Evolutionary conservation across 495 filamentous ascomycete genomes (phyloP).

Genomic region (Trichocladium uniseriatum): DNA sequence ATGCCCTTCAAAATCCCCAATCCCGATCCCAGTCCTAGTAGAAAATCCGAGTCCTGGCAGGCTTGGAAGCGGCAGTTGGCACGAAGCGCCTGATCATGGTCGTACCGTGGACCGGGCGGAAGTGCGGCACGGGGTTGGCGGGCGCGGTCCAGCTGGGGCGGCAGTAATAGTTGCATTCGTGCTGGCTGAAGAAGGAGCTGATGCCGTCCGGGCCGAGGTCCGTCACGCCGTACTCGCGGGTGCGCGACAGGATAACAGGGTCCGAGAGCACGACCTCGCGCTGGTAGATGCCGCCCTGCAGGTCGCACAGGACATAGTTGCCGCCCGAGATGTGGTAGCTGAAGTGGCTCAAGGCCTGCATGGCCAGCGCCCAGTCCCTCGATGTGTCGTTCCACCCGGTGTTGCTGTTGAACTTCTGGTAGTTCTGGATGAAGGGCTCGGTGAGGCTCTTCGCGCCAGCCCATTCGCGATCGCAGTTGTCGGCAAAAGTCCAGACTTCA

Average conservation of each 20-base stretch:
- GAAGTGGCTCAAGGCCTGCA: constrained; percentile 38
- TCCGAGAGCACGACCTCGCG: constrained; percentile 25
- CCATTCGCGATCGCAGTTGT: not conserved
- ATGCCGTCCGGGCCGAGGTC: constrained; percentile 30
- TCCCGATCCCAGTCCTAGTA: no score
- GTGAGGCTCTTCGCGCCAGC: constrained; percentile 11
- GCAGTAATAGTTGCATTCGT: constrained; percentile 9
- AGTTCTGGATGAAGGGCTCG: constrained; percentile 33
- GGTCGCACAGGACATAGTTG: constrained; percentile 31
- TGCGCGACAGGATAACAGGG: constrained; percentile 28
- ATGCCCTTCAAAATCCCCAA: no score
- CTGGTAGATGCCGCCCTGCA: constrained; percentile 31
- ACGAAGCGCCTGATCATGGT: not conserved
- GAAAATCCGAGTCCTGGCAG: no score
- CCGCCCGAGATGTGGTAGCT: constrained; percentile 32
- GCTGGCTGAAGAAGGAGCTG: constrained; percentile 28
- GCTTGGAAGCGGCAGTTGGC: no score
- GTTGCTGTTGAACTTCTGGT: constrained; percentile 38
- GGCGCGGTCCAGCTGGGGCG: not conserved
- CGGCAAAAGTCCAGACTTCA: constrained; percentile 16
- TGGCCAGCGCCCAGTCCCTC: constrained; percentile 21
- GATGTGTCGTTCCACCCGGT: constrained; percentile 26
- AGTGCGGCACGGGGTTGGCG: not conserved
- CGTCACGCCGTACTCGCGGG: constrained; percentile 26
- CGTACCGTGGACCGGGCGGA: not conserved